Evolutionary conservation across 2,329 filamentous ascomycete genomes (phyloP).

Genomic region (Pseudogymnoascus sp.): DNA sequence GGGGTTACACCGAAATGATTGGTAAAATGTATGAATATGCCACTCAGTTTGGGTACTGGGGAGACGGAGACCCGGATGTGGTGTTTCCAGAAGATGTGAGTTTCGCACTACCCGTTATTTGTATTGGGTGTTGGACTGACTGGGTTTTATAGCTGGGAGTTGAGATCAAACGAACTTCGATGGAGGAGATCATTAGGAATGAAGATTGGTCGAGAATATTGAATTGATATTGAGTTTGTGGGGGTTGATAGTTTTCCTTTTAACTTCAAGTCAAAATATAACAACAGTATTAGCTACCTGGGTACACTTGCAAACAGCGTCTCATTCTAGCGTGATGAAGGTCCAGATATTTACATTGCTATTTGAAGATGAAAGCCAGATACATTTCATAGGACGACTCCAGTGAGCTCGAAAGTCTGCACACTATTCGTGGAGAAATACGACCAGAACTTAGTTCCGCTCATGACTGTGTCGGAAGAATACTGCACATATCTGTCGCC

Average conservation of each 20-base stretch:
- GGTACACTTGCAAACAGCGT: neutral
- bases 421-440: constrained; percentile 31
- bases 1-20: constrained; percentile 25
- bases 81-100: constrained; percentile 24
- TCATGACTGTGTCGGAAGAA: constrained; percentile 27
- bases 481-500: constrained; percentile 31
- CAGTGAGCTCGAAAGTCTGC: constrained; percentile 34
- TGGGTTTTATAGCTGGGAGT: constrained; percentile 15
- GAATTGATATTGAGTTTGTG: neutral
- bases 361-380: neutral
- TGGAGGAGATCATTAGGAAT: constrained; percentile 17
- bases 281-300: neutral
- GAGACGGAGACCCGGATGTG: constrained; percentile 25
- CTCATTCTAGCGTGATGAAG: too few relatives aligned
- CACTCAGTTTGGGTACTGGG: constrained; percentile 29
- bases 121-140: constrained; percentile 2
- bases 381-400: neutral
- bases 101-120: neutral
- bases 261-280: neutral
- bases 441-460: constrained; percentile 32
- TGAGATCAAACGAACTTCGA: constrained; percentile 15
- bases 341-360: neutral
- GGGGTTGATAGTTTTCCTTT: neutral
- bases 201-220: constrained; percentile 21
- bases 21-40: constrained; percentile 28